Conservation (phyloP, 164 flowering plant genomes). For the Stephania japonica region DNA sequence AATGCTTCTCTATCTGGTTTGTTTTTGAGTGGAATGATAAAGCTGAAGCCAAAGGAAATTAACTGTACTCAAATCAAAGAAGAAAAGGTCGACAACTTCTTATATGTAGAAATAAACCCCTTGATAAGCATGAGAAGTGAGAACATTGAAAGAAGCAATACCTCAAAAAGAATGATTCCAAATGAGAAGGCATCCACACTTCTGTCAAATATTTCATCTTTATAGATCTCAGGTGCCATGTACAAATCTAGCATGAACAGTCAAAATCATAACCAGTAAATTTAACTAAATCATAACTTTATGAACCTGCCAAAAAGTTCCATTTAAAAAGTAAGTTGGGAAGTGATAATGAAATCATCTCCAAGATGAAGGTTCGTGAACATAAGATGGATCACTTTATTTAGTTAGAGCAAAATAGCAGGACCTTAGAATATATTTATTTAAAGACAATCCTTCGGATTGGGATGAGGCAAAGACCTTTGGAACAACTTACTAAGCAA, state of each 20-base stretch:
- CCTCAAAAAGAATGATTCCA: conserved; percentile 86
- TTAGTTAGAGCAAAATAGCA: no score
- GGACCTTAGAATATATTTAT: no score
- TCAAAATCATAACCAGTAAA: not conserved
- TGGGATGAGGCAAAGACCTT: no score
- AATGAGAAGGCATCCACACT: conserved; percentile 83
- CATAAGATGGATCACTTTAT: not conserved
- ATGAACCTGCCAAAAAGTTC: not conserved
- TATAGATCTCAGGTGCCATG: conserved; percentile 77
- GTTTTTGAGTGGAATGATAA: not conserved
- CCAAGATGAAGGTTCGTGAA: not conserved
- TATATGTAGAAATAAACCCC: not conserved
- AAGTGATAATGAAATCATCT: no score
- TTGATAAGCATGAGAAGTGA: not conserved
- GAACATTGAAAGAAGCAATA: conserved; percentile 16
- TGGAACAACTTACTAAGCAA: not conserved
- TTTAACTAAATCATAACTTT: not conserved
- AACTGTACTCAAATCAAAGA: not conserved
- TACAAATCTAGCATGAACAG: conserved; percentile 43
- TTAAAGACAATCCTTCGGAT: no score
- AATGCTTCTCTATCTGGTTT: not conserved
- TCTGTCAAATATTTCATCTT: conserved; percentile 72
- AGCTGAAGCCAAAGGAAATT: not conserved
- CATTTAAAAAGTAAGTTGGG: not conserved
- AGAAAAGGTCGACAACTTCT: not conserved